A percentile compares a stretch with the other conserved stretches of the same genome.
These are phyloP conservation scores for Kurtzmaniella quercitrusa DNA, from an alignment of 1,139 yeast species.

Conservation along the genomic window DNA sequence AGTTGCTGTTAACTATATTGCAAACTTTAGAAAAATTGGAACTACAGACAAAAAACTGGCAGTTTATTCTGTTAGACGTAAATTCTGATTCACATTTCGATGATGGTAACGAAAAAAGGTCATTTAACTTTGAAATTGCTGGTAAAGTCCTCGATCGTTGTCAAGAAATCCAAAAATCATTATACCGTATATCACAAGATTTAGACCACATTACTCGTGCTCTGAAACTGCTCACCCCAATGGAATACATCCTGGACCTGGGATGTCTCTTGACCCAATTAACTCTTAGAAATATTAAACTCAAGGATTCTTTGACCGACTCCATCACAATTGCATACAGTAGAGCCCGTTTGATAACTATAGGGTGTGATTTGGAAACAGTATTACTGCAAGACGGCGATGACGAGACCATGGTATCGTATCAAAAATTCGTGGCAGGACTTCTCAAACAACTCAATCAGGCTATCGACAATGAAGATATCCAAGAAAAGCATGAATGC, in stretches of 20 bases:
- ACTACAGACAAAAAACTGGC: conserved; percentile 50
- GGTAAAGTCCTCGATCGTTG: conserved; percentile 47
- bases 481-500: conserved; percentile 52
- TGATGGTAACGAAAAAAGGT: conserved; percentile 22
- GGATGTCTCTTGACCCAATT: conserved; percentile 55
- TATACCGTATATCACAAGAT: conserved; percentile 41
- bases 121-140: conserved; percentile 46
- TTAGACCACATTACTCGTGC: conserved; percentile 44
- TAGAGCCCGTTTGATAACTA: conserved; percentile 51
- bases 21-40: conserved; percentile 50
- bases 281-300: conserved; percentile 43
- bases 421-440: conserved; percentile 49
- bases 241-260: conserved; percentile 52
- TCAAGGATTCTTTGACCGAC: conserved; percentile 47
- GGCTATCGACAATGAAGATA: conserved; percentile 47
- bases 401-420: conserved; percentile 39
- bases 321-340: conserved; percentile 51
- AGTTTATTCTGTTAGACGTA: conserved; percentile 51
- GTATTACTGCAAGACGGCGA: conserved; percentile 25
- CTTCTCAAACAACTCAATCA: conserved; percentile 48
- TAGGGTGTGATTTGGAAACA: conserved; percentile 51
- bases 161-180: conserved; percentile 40
- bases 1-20: conserved; percentile 42
- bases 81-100: conserved; percentile 40
- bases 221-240: conserved; percentile 37